Evolutionary conservation across 495 filamentous ascomycete genomes (phyloP).

Genomic region (Neurospora sp.): DNA sequence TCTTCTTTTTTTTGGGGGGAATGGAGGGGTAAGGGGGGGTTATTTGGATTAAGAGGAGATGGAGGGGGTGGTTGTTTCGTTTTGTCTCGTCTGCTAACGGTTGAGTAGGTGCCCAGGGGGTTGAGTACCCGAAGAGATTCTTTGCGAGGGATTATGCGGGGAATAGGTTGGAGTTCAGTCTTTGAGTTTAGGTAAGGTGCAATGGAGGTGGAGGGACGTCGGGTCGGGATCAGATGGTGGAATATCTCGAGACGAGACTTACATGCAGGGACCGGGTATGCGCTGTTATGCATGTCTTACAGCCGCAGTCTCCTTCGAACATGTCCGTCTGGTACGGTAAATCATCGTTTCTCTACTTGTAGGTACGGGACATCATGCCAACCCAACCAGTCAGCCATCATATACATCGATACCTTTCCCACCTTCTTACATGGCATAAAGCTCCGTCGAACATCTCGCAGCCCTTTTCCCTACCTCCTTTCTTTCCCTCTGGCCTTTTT

Average conservation of each 20-base stretch:
- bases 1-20: not conserved
- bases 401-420: not conserved
- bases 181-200: conserved; percentile 20
- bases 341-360: not conserved
- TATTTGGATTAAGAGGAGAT: not conserved
- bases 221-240: not conserved
- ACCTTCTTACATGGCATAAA: not conserved
- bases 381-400: not conserved
- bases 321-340: not conserved
- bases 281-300: not conserved
- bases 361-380: not conserved
- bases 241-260: not conserved
- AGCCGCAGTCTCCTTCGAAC: not conserved
- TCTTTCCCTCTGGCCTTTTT: not conserved
- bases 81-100: not conserved
- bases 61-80: not conserved
- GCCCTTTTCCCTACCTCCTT: not conserved
- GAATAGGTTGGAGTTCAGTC: conserved; percentile 51
- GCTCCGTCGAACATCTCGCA: not conserved
- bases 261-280: not conserved
- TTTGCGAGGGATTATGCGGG: conserved; percentile 56
- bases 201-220: not conserved
- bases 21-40: not conserved
- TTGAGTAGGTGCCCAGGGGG: conserved; percentile 36
- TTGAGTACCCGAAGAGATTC: conserved; percentile 50